Evolutionary conservation across 768 basidiomycete genomes (phyloP).

Genomic region (Tephrocybe sp.): DNA sequence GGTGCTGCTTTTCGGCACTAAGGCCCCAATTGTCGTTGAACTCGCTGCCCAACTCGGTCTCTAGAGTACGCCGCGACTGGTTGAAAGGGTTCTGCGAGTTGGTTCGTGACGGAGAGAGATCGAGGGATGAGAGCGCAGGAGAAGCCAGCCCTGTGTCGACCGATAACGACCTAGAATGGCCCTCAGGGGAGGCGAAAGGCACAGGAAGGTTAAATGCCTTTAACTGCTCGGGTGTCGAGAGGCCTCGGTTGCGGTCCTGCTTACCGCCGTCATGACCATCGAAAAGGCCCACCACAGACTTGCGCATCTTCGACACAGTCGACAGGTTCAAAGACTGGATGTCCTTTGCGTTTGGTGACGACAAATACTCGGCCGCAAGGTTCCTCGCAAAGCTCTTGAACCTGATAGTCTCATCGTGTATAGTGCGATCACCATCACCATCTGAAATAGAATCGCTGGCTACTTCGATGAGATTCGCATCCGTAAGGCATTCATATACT

Average conservation of each 20-base stretch:
- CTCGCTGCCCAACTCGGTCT: slow-evolving; percentile 59
- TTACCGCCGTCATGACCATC: slow-evolving; percentile 30
- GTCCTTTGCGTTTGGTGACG: slow-evolving; percentile 11
- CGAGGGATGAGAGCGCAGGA: slow-evolving; percentile 35
- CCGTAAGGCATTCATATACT: slow-evolving; percentile 67
- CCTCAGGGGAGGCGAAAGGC: slow-evolving; percentile 32
- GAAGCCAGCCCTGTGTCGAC: slow-evolving; percentile 28
- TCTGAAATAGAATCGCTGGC: slow-evolving; percentile 34
- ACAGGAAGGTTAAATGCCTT: slow-evolving; percentile 24
- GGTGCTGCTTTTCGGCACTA: slow-evolving; percentile 39
- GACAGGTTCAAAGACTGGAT: slow-evolving; percentile 16
- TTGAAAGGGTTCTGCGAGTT: slow-evolving; percentile 22
- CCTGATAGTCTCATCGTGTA: slow-evolving; percentile 38
- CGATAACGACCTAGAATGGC: slow-evolving; percentile 29
- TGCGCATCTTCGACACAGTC: slow-evolving; percentile 33
- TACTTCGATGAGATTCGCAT: slow-evolving; percentile 51
- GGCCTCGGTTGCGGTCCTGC: slow-evolving; percentile 11
- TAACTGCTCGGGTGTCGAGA: slow-evolving; percentile 17
- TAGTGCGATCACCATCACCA: slow-evolving; percentile 23
- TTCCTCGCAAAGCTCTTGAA: slow-evolving; percentile 48
- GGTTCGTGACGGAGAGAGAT: slow-evolving; percentile 24
- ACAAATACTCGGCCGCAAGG: slow-evolving; percentile 34
- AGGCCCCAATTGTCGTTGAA: slow-evolving; percentile 45
- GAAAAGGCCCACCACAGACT: slow-evolving; percentile 66
- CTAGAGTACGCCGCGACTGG: slow-evolving; percentile 38